Conservation (phyloP, 2,329 filamentous ascomycete genomes). For the Paraconiothyrium brasiliense region DNA sequence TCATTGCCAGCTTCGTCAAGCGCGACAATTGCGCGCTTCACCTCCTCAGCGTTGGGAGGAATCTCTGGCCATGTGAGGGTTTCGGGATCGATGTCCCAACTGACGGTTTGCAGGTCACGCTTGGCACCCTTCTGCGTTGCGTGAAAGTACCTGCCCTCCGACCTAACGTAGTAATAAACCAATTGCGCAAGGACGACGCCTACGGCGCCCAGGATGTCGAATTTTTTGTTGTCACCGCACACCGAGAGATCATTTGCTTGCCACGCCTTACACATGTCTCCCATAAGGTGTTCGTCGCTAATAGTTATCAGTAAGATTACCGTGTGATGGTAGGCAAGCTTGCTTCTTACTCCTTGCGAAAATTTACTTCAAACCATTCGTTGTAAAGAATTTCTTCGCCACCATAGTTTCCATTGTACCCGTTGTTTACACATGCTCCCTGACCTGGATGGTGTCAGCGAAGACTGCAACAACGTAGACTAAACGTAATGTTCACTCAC, state of each 20-base stretch:
- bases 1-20: constrained; percentile 8
- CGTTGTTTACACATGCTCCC: neutral
- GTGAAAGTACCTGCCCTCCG: constrained; percentile 5
- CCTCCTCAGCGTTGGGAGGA: constrained; percentile 6
- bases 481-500: no score
- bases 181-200: constrained; percentile 4
- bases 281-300: constrained; percentile 7
- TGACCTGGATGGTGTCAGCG: constrained; percentile 6
- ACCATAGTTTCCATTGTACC: constrained; percentile 6
- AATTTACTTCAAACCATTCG: neutral
- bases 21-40: constrained; percentile 7
- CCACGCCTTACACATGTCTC: constrained; percentile 3
- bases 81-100: neutral
- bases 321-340: constrained; percentile 4
- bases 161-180: constrained; percentile 4
- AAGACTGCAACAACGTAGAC: neutral
- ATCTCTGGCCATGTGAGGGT: constrained; percentile 2
- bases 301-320: constrained; percentile 6
- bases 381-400: constrained; percentile 1
- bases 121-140: constrained; percentile 10
- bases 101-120: constrained; percentile 1
- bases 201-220: neutral
- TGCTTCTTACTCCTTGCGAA: neutral
- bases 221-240: no score
- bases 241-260: constrained; percentile 1